A percentile compares a stretch with the other conserved stretches of the same genome.
phyloP scores from a whole-genome alignment of 2,329 filamentous ascomycete genomes.

The Colletotrichum gigasporum region DNA sequence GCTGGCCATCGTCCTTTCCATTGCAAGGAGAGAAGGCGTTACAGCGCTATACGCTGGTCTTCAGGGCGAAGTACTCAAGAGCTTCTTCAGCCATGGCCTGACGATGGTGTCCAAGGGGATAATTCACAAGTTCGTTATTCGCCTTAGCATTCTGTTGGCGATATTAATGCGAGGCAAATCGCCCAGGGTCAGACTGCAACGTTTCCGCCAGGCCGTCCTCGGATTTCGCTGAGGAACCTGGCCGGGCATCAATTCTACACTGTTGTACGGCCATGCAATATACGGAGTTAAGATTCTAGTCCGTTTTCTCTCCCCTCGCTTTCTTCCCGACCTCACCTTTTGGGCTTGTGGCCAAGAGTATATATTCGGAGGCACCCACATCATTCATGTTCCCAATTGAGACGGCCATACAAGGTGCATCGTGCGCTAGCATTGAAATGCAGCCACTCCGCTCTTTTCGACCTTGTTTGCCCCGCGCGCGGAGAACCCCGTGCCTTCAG shows the following conservation, averaged over 20 bases:
- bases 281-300: too few relatives aligned
- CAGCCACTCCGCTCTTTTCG: conserved; percentile 75
- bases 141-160: conserved; percentile 69
- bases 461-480: conserved; percentile 86
- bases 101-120: conserved; percentile 88
- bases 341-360: too few relatives aligned
- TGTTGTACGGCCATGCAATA: not conserved
- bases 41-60: conserved; percentile 79
- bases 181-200: conserved; percentile 28
- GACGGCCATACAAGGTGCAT: not conserved
- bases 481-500: conserved; percentile 93
- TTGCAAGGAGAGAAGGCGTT: conserved; percentile 71
- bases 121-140: conserved; percentile 77
- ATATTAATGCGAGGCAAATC: conserved; percentile 6
- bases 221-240: not conserved
- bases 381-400: too few relatives aligned
- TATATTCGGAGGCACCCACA: too few relatives aligned
- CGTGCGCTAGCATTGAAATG: conserved; percentile 76
- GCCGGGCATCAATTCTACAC: not conserved
- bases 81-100: conserved; percentile 85
- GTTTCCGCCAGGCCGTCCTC: conserved; percentile 5
- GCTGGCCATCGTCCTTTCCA: conserved; percentile 69
- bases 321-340: too few relatives aligned
- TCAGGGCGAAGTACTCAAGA: conserved; percentile 79
- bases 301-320: too few relatives aligned